Percentiles rank a stretch among this genome's conserved stretches.
Evolutionary conservation across 2,329 filamentous ascomycete species (phyloP).

Genomic region (Cucurbitaria berberidis): DNA sequence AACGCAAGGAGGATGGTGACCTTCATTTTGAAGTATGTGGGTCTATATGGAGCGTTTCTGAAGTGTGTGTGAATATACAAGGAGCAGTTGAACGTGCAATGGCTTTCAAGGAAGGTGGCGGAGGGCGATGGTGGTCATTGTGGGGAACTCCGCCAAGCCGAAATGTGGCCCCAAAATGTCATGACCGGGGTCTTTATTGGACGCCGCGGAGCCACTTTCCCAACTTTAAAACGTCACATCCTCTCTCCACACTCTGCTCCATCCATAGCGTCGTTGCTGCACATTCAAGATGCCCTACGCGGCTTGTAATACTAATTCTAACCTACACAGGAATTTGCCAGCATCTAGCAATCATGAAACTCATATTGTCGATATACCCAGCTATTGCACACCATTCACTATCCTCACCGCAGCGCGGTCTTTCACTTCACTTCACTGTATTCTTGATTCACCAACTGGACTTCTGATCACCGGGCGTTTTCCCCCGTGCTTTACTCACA

Average conservation of each 20-base stretch:
- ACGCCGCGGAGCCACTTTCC: background rate
- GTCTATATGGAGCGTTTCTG: background rate
- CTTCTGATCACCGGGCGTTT: too few relatives aligned
- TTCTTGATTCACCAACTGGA: background rate
- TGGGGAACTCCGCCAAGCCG: slow-evolving; percentile 27
- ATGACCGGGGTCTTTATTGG: slow-evolving; percentile 4
- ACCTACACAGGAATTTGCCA: background rate
- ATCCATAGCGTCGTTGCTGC: too few relatives aligned
- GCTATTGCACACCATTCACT: background rate
- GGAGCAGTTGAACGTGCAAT: slow-evolving; percentile 14
- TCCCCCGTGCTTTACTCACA: too few relatives aligned
- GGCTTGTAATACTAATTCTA: background rate
- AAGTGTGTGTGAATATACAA: slow-evolving; percentile 1
- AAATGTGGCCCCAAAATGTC: slow-evolving; percentile 12
- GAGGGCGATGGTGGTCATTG: slow-evolving; percentile 10
- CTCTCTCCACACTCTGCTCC: background rate
- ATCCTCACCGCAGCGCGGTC: background rate
- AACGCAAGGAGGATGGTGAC: slow-evolving; percentile 55
- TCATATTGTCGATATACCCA: background rate
- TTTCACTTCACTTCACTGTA: background rate
- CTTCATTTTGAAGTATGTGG: slow-evolving; percentile 48
- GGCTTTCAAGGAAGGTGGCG: slow-evolving; percentile 1
- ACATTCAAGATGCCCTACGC: too few relatives aligned
- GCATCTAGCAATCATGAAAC: background rate
- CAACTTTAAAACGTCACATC: background rate